Percentiles rank a stretch among this genome's conserved stretches.
Evolutionary conservation across 2,329 filamentous ascomycete species (phyloP).

Genomic region (Penicillium palitans): DNA sequence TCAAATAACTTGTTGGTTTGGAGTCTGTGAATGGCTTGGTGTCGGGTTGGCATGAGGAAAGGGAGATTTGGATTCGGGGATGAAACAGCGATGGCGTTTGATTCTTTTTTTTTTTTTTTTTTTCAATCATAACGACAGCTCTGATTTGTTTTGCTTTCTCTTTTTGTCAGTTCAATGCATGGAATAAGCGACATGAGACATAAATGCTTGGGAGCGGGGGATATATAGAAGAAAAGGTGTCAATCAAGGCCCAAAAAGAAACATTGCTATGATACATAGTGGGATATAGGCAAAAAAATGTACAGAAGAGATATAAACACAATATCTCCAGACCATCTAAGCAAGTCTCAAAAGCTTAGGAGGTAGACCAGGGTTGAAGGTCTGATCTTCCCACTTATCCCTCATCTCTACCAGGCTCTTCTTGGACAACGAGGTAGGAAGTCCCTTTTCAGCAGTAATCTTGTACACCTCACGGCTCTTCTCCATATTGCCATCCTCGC

Average conservation of each 20-base stretch:
- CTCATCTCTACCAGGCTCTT: conserved; percentile 16
- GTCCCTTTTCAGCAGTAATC: conserved; percentile 4
- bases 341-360: neutral
- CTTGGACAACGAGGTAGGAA: conserved; percentile 11
- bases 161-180: neutral
- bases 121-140: neutral
- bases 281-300: neutral
- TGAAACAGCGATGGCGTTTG: neutral
- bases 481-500: conserved; percentile 25
- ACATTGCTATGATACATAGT: neutral
- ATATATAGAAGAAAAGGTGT: neutral
- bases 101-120: neutral
- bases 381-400: conserved; percentile 26
- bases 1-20: neutral
- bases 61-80: neutral
- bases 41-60: neutral
- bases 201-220: neutral
- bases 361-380: neutral
- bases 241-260: neutral
- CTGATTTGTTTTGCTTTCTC: neutral
- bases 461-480: conserved; percentile 21
- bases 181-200: neutral
- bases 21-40: neutral
- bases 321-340: neutral
- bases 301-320: neutral